Conservation (phyloP, 2,329 filamentous ascomycete genomes). For the Penicillium sp. region DNA sequence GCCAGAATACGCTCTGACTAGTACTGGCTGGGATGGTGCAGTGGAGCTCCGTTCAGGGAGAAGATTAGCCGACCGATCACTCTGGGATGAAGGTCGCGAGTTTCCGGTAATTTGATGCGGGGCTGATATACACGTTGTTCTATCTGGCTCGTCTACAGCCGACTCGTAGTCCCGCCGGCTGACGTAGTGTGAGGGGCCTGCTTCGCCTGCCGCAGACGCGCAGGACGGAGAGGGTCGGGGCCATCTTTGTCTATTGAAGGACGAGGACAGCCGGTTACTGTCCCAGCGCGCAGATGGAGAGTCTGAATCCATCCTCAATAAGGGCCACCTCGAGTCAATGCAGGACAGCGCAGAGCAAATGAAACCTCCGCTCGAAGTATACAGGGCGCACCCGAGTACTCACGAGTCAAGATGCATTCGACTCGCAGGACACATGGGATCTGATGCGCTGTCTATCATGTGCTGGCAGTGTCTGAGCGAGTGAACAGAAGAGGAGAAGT, state of each 20-base stretch:
- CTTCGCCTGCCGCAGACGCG: conserved; percentile 21
- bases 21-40: conserved; percentile 40
- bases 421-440: conserved; percentile 14
- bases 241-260: conserved; percentile 32
- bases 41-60: conserved; percentile 26
- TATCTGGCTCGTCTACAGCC: conserved; percentile 30
- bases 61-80: conserved; percentile 23
- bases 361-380: conserved; percentile 18
- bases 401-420: conserved; percentile 18
- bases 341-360: conserved; percentile 17
- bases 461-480: conserved; percentile 7
- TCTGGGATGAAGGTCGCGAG: conserved; percentile 25
- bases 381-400: conserved; percentile 13
- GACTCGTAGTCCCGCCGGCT: conserved; percentile 24
- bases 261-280: conserved; percentile 26
- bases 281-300: conserved; percentile 26
- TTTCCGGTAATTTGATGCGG: conserved; percentile 33
- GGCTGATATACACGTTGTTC: conserved; percentile 29
- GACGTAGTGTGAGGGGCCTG: conserved; percentile 22
- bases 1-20: conserved; percentile 43
- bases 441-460: conserved; percentile 15
- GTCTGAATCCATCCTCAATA: conserved; percentile 34
- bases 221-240: conserved; percentile 26
- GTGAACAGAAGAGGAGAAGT: neutral
- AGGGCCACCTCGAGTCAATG: conserved; percentile 8